A percentile compares a stretch with the other conserved stretches of the same genome.
Conservation (phyloP, 768 basidiomycete genomes). For the Mycena leptocephala region DNA sequence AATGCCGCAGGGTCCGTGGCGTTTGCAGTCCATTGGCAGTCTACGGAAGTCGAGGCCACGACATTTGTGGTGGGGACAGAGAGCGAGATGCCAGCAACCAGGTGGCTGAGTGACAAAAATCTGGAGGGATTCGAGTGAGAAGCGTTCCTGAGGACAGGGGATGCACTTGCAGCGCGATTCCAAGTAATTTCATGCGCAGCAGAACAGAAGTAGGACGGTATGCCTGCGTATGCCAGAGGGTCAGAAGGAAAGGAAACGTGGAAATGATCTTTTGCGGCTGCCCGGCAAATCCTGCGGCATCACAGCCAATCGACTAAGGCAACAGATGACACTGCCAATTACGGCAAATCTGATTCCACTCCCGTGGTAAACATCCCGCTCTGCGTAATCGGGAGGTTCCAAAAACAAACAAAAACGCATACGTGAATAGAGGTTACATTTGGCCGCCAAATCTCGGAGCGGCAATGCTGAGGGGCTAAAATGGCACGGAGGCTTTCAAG, state of each 20-base stretch:
- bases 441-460: not conserved
- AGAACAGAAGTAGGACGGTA: constrained; percentile 17
- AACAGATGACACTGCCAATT: not conserved
- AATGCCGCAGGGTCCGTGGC: constrained; percentile 1
- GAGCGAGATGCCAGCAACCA: constrained; percentile 19
- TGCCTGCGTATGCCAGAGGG: constrained; percentile 8
- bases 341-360: not conserved
- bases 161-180: constrained; percentile 16
- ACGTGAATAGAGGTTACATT: not conserved
- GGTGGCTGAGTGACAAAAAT: constrained; percentile 13
- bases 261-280: not conserved
- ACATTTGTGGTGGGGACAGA: constrained; percentile 15
- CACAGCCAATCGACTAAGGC: not conserved
- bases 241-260: constrained; percentile 7
- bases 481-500: constrained; percentile 10
- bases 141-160: not conserved
- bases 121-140: constrained; percentile 8
- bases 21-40: constrained; percentile 12
- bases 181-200: constrained; percentile 12
- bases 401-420: not conserved
- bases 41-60: not conserved
- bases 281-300: not conserved
- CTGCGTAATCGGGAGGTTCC: not conserved
- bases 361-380: not conserved
- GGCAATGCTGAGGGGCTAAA: not conserved